Percentiles rank a stretch among this genome's conserved stretches.
Conservation (phyloP, 2,329 filamentous ascomycete genomes). For the Claviceps quebecensis region DNA sequence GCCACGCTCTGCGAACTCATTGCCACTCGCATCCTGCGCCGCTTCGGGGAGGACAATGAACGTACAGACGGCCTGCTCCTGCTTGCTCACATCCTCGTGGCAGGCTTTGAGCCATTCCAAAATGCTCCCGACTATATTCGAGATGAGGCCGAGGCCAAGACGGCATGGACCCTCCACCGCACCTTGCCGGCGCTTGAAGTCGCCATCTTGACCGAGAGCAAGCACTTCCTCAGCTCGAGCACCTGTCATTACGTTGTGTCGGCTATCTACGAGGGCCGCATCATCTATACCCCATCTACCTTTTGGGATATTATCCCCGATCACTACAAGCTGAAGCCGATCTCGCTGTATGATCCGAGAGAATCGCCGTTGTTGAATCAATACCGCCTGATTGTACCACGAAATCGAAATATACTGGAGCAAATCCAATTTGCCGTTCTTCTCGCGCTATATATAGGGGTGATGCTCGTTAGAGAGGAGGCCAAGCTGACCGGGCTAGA, state of each 20-base stretch:
- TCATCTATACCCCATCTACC: slow-evolving; percentile 70
- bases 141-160: slow-evolving; percentile 37
- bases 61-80: slow-evolving; percentile 57
- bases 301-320: slow-evolving; percentile 78
- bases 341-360: slow-evolving; percentile 65
- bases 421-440: slow-evolving; percentile 59
- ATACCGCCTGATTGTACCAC: slow-evolving; percentile 70
- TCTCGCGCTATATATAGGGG: slow-evolving; percentile 52
- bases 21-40: slow-evolving; percentile 61
- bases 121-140: slow-evolving; percentile 58
- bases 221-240: slow-evolving; percentile 61
- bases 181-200: slow-evolving; percentile 69
- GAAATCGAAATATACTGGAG: slow-evolving; percentile 64
- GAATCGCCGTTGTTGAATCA: slow-evolving; percentile 68
- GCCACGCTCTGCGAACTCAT: slow-evolving; percentile 70
- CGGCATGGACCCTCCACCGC: slow-evolving; percentile 34
- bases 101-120: slow-evolving; percentile 75
- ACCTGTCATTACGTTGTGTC: slow-evolving; percentile 72
- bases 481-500: slow-evolving; percentile 43
- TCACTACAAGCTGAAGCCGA: slow-evolving; percentile 72
- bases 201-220: slow-evolving; percentile 71
- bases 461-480: slow-evolving; percentile 57
- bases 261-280: slow-evolving; percentile 66
- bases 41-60: slow-evolving; percentile 65
- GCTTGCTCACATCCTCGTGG: slow-evolving; percentile 66